Percentiles rank a stretch among this genome's conserved stretches.
These are phyloP conservation scores for Aspergillus aculeatinus DNA, from an alignment of 2,329 filamentous ascomycete genomes.

Conservation along the genomic window DNA sequence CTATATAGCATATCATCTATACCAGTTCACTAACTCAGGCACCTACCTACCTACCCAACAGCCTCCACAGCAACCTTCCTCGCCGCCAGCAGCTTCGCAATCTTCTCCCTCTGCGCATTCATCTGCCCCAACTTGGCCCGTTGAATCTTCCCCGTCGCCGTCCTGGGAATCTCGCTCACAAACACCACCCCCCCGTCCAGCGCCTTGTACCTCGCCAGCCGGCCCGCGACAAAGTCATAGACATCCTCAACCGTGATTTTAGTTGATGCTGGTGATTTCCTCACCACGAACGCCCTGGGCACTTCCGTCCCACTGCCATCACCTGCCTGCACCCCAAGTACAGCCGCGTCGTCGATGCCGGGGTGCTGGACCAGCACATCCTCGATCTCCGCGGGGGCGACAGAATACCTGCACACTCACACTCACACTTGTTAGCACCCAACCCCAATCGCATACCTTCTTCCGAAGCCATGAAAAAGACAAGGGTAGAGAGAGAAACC, in stretches of 20 bases:
- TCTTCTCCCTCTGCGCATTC: conserved; percentile 23
- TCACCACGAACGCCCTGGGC: conserved; percentile 44
- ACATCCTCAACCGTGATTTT: conserved; percentile 35
- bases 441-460: background rate
- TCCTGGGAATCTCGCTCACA: conserved; percentile 43
- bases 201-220: conserved; percentile 44
- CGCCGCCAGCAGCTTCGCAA: conserved; percentile 7
- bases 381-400: conserved; percentile 45
- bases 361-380: conserved; percentile 39
- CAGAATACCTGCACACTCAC: conserved; percentile 32
- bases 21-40: too few species aligned
- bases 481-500: background rate
- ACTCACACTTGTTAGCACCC: background rate
- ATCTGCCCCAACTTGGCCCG: conserved; percentile 24
- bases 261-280: background rate
- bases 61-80: background rate
- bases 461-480: too few species aligned
- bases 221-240: conserved; percentile 32
- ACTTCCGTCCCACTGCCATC: conserved; percentile 24
- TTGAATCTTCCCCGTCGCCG: conserved; percentile 45
- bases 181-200: conserved; percentile 44
- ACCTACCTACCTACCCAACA: too few species aligned
- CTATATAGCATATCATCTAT: too few species aligned
- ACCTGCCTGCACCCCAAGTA: conserved; percentile 37
- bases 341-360: conserved; percentile 41